Conservation (phyloP, 140 eudicot species). For the Erigeron philadelphicus region DNA sequence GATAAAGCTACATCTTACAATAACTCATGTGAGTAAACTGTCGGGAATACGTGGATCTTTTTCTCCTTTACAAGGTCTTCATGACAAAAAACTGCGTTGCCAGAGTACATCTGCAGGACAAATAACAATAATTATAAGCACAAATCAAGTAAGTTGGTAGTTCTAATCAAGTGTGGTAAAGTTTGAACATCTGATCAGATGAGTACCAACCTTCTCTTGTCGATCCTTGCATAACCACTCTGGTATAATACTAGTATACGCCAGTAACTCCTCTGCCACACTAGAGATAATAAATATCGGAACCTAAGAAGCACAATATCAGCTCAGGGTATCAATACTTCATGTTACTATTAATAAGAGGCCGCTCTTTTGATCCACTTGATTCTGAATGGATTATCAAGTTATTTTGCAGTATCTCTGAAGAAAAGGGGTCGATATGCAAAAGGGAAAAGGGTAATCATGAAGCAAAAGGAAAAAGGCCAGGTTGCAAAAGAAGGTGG, state of each 20-base stretch:
- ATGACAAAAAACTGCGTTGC: conserved; percentile 60
- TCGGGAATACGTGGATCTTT: conserved; percentile 60
- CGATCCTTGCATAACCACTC: conserved; percentile 79
- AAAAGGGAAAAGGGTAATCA: too few relatives aligned
- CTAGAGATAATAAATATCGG: conserved; percentile 80
- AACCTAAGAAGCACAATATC: conserved; percentile 38
- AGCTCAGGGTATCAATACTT: not conserved
- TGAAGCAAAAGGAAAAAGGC: too few relatives aligned
- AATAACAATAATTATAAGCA: conserved; percentile 7
- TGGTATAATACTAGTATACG: conserved; percentile 60
- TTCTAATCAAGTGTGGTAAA: not conserved
- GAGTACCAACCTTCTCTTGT: conserved; percentile 57
- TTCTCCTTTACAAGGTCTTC: conserved; percentile 59
- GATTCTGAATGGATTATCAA: not conserved
- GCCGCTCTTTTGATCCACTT: not conserved
- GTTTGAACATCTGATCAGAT: not conserved
- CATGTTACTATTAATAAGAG: conserved; percentile 9
- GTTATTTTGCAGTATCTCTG: not conserved
- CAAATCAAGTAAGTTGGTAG: not conserved
- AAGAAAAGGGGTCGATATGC: not conserved
- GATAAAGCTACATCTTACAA: conserved; percentile 44
- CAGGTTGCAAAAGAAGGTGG: not conserved
- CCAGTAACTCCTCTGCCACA: conserved; percentile 74
- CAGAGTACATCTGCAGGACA: conserved; percentile 63
- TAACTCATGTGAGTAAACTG: conserved; percentile 52